phyloP scores from a whole-genome alignment of 2,329 filamentous ascomycete genomes.

The Fusarium chaquense region DNA sequence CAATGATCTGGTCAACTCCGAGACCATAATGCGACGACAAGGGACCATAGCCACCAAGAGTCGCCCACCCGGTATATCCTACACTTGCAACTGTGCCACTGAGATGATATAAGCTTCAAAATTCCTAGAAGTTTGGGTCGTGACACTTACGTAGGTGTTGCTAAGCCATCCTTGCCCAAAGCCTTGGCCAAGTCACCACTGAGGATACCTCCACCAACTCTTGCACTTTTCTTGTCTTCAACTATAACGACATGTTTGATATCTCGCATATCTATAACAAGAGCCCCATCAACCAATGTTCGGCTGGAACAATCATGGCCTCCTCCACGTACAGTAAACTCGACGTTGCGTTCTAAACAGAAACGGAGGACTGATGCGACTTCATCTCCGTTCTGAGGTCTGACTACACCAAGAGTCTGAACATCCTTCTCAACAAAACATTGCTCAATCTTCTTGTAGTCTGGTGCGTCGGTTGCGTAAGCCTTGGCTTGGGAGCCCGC shows the following conservation, averaged over 20 bases:
- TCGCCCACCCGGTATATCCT: constrained; percentile 33
- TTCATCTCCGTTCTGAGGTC: not conserved
- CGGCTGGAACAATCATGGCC: constrained; percentile 23
- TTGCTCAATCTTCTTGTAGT: not conserved
- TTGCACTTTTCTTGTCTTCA: not conserved
- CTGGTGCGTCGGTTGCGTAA: constrained; percentile 23
- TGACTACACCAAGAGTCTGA: not conserved
- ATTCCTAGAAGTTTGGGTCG: fast-evolving
- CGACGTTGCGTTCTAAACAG: not conserved
- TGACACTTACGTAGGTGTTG: constrained; percentile 15
- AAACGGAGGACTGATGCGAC: not conserved
- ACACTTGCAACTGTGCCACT: not conserved
- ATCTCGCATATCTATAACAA: constrained; percentile 36
- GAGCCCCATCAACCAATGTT: not conserved
- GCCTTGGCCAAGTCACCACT: fast-evolving
- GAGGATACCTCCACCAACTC: constrained; percentile 14
- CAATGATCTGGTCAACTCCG: constrained; percentile 25
- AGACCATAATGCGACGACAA: constrained; percentile 8
- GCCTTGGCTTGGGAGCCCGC: not conserved
- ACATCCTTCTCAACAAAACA: constrained; percentile 14
- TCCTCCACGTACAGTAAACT: constrained; percentile 12
- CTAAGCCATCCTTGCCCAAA: not conserved
- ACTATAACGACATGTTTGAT: constrained; percentile 5
- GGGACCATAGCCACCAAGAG: constrained; percentile 16
- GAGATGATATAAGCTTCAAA: not conserved